Conservation (phyloP, 208 protist genomes). For the Crithidia mellificae region DNA sequence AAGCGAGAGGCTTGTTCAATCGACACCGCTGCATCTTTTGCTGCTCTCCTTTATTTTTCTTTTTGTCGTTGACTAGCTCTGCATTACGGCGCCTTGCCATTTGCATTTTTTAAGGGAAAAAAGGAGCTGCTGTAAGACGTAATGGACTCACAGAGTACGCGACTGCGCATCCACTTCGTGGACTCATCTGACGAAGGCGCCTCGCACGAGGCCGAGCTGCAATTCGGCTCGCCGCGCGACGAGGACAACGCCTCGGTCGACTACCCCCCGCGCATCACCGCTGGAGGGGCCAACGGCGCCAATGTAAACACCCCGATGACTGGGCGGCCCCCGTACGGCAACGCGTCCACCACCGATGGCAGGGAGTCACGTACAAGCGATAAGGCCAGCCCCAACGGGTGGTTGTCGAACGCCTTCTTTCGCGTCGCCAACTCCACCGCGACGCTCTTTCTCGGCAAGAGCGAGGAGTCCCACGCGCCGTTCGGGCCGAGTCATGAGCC, state of each 20-base stretch:
- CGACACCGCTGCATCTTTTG: too few relatives aligned
- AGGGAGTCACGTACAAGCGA: slow-evolving; percentile 11
- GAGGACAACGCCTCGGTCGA: slow-evolving; percentile 10
- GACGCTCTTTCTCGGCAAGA: slow-evolving; percentile 15
- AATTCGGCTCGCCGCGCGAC: slow-evolving; percentile 24
- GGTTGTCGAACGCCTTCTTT: slow-evolving; percentile 20
- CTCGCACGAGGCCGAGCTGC: slow-evolving; percentile 46
- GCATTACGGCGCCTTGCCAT: too few relatives aligned
- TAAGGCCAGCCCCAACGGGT: not conserved
- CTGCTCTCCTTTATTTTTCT: too few relatives aligned
- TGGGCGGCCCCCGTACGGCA: slow-evolving; percentile 19
- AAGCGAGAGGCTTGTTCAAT: too few relatives aligned
- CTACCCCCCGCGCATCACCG: slow-evolving; percentile 5
- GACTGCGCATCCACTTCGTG: slow-evolving; percentile 55
- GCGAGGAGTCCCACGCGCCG: slow-evolving; percentile 9
- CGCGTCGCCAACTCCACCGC: slow-evolving; percentile 13
- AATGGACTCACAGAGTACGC: slow-evolving; percentile 15
- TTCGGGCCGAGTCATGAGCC: slow-evolving; percentile 1
- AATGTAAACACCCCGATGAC: not conserved
- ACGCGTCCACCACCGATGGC: slow-evolving; percentile 11
- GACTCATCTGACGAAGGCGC: slow-evolving; percentile 79
- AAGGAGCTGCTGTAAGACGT: not conserved
- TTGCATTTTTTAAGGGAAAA: too few relatives aligned
- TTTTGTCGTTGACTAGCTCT: too few relatives aligned
- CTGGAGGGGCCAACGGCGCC: not conserved